Evolutionary conservation across 345 rosid genomes (phyloP), one percentile per base, ranked within the genome.

Genomic region (Corchorus olitorius): DNA sequence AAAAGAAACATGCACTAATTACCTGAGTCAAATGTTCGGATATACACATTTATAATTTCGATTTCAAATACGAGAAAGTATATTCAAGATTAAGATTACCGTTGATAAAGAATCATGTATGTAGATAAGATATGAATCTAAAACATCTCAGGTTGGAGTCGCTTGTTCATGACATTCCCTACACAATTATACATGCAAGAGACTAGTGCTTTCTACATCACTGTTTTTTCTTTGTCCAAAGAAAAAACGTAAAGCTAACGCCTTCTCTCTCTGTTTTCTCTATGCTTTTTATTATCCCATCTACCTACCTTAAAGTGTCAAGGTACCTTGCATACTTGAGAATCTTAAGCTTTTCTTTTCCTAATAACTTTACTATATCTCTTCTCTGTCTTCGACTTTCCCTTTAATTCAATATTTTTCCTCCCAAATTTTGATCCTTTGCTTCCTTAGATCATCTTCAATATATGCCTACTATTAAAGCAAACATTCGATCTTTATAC

Each of bases 221-320:
- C 74, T 74, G 68, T 65, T 79, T 84, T 84, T 48, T 75, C 43
- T 81, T 58, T 71, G 65, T 65, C 83, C 59, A 80, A 71, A 73
- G 87, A 75, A 86, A 86, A 70, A 88, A 89, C 97, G 97, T 94
- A 89, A 91, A 89, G 91, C 77, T 80, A 79, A 94, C 86, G 94
- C 90, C 77, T 85, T 78, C 27, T 39, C 27, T 39, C 43, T 6
- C 43, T 39, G 43, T 39, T 6, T 6, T 39, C 83, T 76, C 81
- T 82, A 46, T 70, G 54, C 73, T 58, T 52, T 81, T 74, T 60
- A 59, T 72, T 73, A 63, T 73, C 75, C 78, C 74, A 39, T 70
- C 85, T 77, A 69, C 81, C 74, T 65, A 78, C 70, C 81, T 64
- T 84, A 82, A 78, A 71, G 79, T 81, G 72, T 87, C 90, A 77